phyloP scores from a whole-genome alignment of 352 stramenopile species.

The Phytophthora pisi region DNA sequence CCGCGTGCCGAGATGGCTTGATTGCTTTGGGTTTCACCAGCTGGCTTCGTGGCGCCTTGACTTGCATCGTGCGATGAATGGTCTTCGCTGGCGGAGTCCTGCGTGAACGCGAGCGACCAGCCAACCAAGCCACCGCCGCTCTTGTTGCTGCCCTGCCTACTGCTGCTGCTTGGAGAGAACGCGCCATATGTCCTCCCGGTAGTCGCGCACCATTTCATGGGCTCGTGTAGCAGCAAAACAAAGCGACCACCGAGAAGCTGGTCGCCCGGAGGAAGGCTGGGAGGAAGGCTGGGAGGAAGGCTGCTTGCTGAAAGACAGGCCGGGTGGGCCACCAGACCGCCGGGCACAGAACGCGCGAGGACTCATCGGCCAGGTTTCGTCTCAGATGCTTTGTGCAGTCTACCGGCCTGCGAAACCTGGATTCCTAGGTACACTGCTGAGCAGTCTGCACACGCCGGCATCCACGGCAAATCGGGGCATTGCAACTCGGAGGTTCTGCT shows the following conservation, averaged over 20 bases:
- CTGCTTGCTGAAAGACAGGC: slow-evolving; percentile 2
- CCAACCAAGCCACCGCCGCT: background rate
- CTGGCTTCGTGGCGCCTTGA: slow-evolving; percentile 6
- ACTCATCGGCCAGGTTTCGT: slow-evolving; percentile 13
- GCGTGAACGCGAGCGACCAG: background rate
- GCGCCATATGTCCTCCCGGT: background rate
- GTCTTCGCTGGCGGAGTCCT: background rate
- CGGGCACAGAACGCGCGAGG: slow-evolving; percentile 14
- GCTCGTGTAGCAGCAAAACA: background rate
- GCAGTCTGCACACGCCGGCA: slow-evolving; percentile 2
- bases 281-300: too few relatives aligned
- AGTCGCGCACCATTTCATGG: slow-evolving; percentile 2
- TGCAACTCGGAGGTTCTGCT: background rate
- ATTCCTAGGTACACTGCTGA: slow-evolving; percentile 2
- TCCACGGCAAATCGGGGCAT: background rate
- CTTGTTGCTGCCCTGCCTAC: background rate
- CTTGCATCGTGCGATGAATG: slow-evolving; percentile 2
- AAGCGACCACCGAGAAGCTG: slow-evolving; percentile 16
- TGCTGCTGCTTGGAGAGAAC: background rate
- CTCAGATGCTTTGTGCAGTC: slow-evolving; percentile 26
- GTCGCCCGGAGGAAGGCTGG: background rate
- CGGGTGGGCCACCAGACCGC: slow-evolving; percentile 7
- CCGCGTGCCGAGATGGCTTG: slow-evolving; percentile 19
- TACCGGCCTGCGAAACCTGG: slow-evolving; percentile 5
- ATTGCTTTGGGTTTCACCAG: slow-evolving; percentile 14